Evolutionary conservation across 805 yeast genomes (phyloP).

Genomic region (Barnettozyma populi): DNA sequence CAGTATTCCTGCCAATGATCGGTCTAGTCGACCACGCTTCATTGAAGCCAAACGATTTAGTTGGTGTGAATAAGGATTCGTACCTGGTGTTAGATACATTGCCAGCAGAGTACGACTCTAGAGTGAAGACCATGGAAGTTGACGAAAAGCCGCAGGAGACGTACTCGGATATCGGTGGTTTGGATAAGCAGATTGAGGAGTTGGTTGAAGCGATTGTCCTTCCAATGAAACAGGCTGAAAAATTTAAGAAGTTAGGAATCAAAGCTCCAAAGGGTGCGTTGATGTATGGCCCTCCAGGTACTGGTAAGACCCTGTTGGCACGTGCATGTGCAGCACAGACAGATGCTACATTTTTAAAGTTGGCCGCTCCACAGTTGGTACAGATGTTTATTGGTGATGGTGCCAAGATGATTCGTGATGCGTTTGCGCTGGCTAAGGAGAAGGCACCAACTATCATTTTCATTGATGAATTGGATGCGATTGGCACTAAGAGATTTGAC

Average conservation of each 20-base stretch:
- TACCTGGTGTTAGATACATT: slow-evolving; percentile 88
- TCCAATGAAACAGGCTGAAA: slow-evolving; percentile 98
- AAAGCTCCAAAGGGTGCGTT: slow-evolving; percentile 98
- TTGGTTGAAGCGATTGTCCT: slow-evolving; percentile 96
- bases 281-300: slow-evolving; percentile 99
- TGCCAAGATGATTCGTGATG: slow-evolving; percentile 95
- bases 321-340: slow-evolving; percentile 99
- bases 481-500: slow-evolving; percentile 97
- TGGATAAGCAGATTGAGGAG: slow-evolving; percentile 97
- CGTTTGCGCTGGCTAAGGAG: slow-evolving; percentile 95
- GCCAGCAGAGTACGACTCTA: slow-evolving; percentile 95
- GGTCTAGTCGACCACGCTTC: slow-evolving; percentile 89
- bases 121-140: slow-evolving; percentile 99
- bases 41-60: slow-evolving; percentile 95
- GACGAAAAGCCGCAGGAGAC: slow-evolving; percentile 98
- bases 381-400: slow-evolving; percentile 99
- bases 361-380: slow-evolving; percentile 97
- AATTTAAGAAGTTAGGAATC: slow-evolving; percentile 89
- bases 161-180: slow-evolving; percentile 95
- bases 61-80: slow-evolving; percentile 97
- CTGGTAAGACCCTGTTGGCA: slow-evolving; percentile 95
- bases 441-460: slow-evolving; percentile 97
- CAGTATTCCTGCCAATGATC: slow-evolving; percentile 91
- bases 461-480: slow-evolving; percentile 97
- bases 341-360: slow-evolving; percentile 90